phyloP scores from a whole-genome alignment of 2,329 filamentous ascomycete genomes.

The Fusarium compactum region DNA sequence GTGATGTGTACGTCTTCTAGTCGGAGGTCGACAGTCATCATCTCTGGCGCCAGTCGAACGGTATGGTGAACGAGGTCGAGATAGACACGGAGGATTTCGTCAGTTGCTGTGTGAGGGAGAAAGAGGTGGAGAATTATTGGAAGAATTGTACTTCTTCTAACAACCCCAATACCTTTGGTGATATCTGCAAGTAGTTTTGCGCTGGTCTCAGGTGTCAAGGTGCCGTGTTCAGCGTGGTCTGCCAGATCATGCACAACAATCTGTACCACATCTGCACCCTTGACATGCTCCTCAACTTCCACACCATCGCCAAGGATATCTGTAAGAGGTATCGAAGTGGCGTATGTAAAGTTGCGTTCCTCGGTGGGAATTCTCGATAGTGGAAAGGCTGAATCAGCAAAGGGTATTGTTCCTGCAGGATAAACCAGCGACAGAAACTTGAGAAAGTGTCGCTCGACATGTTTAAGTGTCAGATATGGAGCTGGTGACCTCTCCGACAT shows the following conservation, averaged over 20 bases:
- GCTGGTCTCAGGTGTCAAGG: slow-evolving; percentile 32
- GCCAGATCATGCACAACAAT: slow-evolving; percentile 59
- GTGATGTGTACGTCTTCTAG: slow-evolving; percentile 64
- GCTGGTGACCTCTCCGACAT: slow-evolving; percentile 58
- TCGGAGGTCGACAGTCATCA: slow-evolving; percentile 70
- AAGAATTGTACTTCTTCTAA: slow-evolving; percentile 72
- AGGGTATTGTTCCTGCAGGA: slow-evolving; percentile 65
- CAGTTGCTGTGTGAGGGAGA: slow-evolving; percentile 43
- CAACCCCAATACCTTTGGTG: slow-evolving; percentile 68
- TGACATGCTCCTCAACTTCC: slow-evolving; percentile 73
- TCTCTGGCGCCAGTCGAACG: slow-evolving; percentile 72
- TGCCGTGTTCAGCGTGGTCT: slow-evolving; percentile 28
- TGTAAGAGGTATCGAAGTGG: slow-evolving; percentile 71
- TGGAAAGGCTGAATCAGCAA: slow-evolving; percentile 73
- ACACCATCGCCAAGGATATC: slow-evolving; percentile 65
- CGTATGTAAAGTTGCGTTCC: slow-evolving; percentile 73
- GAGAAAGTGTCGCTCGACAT: slow-evolving; percentile 76
- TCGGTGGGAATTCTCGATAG: slow-evolving; percentile 71
- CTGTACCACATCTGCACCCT: slow-evolving; percentile 76
- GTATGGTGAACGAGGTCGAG: slow-evolving; percentile 69
- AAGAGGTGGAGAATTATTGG: slow-evolving; percentile 68
- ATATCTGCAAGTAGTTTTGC: slow-evolving; percentile 61
- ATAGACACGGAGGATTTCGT: slow-evolving; percentile 55
- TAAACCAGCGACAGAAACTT: slow-evolving; percentile 74
- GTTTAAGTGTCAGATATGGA: slow-evolving; percentile 75